phyloP scores from a whole-genome alignment of 805 yeast species.

The Barnettozyma botsteinii region DNA sequence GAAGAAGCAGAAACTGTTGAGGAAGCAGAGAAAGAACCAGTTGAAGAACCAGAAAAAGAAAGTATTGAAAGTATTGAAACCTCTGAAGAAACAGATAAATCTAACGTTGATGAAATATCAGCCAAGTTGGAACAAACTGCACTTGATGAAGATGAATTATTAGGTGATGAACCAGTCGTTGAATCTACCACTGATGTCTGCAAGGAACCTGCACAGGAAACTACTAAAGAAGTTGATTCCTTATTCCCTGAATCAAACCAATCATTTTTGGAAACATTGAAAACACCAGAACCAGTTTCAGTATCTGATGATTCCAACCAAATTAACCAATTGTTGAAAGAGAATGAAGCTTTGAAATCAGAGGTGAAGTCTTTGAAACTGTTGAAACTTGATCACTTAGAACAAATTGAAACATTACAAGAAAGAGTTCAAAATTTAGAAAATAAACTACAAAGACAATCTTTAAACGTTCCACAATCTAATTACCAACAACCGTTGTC shows the following conservation, averaged over 20 bases:
- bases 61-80: no score
- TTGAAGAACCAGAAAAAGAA: conserved; percentile 8
- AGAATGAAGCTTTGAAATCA: conserved; percentile 30
- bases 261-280: conserved; percentile 25
- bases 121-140: conserved; percentile 1
- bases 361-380: conserved; percentile 34
- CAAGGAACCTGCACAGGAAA: no score
- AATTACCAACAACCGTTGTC: conserved; percentile 15
- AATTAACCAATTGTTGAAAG: conserved; percentile 21
- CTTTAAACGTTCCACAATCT: conserved; percentile 21
- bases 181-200: no score
- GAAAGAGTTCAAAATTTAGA: conserved; percentile 24
- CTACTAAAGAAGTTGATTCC: conserved; percentile 8
- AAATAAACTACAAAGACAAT: conserved; percentile 15
- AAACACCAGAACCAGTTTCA: conserved; percentile 27
- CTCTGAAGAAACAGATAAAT: neutral
- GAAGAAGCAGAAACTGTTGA: conserved; percentile 1
- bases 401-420: conserved; percentile 29
- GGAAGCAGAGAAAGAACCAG: conserved; percentile 3
- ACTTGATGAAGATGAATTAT: conserved; percentile 8
- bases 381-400: conserved; percentile 31
- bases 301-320: conserved; percentile 13
- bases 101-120: neutral
- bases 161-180: conserved; percentile 1
- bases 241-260: conserved; percentile 16